Base-by-base conservation (phyloP, 1,139 yeast genomes). In the Pichia sp. region DNA sequence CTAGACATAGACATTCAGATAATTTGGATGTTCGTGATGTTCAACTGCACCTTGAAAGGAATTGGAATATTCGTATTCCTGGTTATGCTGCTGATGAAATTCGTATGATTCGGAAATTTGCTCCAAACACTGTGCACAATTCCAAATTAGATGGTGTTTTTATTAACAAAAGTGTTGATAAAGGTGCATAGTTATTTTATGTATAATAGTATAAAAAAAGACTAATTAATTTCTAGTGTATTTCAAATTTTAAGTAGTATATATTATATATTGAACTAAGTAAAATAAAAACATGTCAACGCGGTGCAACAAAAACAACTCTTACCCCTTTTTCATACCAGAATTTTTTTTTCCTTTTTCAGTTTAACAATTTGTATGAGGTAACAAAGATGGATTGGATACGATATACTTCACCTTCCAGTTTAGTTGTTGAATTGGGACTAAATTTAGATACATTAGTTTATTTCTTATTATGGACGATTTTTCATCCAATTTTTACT, bases 11-110 rank as follows among this genome's bases (percentile, higher is more conserved):
- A 53, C 87, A 87, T 61, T 78, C 87, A n/a, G 96, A 90, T 51
- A 76, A 81, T 41, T 70, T 92, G 36, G 97, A 92, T 57, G 87
- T 86, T 22, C 80, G 82, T 57, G 98, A 92, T 62, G 78, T 94
- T 42, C 98, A 92, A 65, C 67, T 92, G 47, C 96, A 92, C 62
- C 70, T 92, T 56, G 98, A 94, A 59, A 78, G 90, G 55, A 92
- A 90, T 62, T 92, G 97, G 97, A 90, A 90, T 62, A 87, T 92
- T 50, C 76, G 95, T 55, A 78, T 92, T 28, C 97, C 98, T 0
- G 98, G 98, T 2, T 87, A 82, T 63, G 78, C 95, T 20, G 78
- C 87, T 55, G 98, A 92, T 64, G 97, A 90, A 59, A 83, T 90
- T 39, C 74, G 95, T 55, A 79, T 87, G 51, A 82, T 87, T 25